Evolutionary conservation across 257 asterid genomes (phyloP).

Genomic region (Fraxinus pennsylvanica): DNA sequence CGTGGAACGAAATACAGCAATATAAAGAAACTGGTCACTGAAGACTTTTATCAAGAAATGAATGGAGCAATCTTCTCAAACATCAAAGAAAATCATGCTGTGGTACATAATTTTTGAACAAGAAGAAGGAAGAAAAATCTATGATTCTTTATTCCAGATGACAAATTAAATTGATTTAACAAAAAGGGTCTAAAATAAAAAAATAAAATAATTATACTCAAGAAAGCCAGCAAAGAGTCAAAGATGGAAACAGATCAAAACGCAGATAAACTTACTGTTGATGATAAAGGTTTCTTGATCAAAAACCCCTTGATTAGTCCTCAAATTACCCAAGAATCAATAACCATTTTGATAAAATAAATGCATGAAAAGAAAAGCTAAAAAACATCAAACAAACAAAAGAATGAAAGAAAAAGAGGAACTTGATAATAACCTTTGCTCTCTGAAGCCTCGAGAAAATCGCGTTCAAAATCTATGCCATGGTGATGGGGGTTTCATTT

Average conservation of each 20-base stretch:
- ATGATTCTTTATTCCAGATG: neutral
- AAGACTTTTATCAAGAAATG: conserved; percentile 7
- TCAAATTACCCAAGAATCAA: conserved; percentile 28
- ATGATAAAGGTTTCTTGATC: conserved; percentile 23
- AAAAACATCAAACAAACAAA: neutral
- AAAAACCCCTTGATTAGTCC: conserved; percentile 20
- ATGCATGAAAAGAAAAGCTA: neutral
- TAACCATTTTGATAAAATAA: conserved; percentile 19
- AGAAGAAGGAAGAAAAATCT: neutral
- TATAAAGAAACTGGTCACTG: neutral
- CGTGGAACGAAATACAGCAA: conserved; percentile 1
- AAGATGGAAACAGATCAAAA: conserved; percentile 32
- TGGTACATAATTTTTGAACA: conserved; percentile 21
- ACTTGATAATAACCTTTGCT: conserved; percentile 3
- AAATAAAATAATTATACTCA: conserved; percentile 22
- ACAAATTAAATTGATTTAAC: conserved; percentile 6
- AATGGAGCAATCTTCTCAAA: conserved; percentile 30
- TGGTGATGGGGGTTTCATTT: neutral
- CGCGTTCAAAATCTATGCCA: neutral
- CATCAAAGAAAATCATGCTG: conserved; percentile 22
- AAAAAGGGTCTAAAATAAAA: conserved; percentile 24
- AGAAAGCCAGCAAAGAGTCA: conserved; percentile 32
- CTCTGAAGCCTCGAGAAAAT: conserved; percentile 19
- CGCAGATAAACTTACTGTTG: conserved; percentile 18
- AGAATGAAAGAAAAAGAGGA: neutral